Percentiles rank a stretch among this genome's conserved stretches.
phyloP scores from a whole-genome alignment of 1,284 basidiomycete species.

The Cronartium ribicola region DNA sequence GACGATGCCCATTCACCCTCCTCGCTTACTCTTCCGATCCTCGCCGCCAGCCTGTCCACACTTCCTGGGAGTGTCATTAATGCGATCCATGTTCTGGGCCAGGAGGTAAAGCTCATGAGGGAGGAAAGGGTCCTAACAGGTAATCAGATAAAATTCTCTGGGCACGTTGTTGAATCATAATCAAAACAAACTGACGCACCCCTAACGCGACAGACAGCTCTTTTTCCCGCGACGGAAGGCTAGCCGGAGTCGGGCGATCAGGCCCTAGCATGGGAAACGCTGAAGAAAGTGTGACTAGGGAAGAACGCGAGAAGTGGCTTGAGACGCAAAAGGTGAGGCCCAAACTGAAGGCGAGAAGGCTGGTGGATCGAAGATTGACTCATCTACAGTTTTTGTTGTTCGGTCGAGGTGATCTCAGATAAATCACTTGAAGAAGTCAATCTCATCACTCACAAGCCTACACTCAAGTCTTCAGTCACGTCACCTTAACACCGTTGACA shows the following conservation, averaged over 20 bases:
- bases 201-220: neutral
- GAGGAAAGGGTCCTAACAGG: conserved; percentile 26
- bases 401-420: neutral
- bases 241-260: neutral
- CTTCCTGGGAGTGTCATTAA: conserved; percentile 32
- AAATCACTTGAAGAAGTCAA: conserved; percentile 36
- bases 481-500: conserved; percentile 32
- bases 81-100: conserved; percentile 33
- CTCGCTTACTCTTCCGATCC: conserved; percentile 16
- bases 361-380: neutral
- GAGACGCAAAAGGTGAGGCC: conserved; percentile 39
- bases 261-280: neutral
- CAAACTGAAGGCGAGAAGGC: neutral
- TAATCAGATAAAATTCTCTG: neutral
- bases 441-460: conserved; percentile 21
- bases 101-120: conserved; percentile 31
- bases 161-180: neutral
- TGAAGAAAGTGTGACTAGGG: conserved; percentile 5
- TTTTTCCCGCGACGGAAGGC: neutral
- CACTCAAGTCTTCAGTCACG: conserved; percentile 34
- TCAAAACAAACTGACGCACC: neutral
- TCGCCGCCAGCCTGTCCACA: conserved; percentile 40
- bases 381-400: neutral
- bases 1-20: neutral
- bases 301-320: conserved; percentile 39